These are phyloP conservation scores for Lactifluus piperatus DNA, from an alignment of 768 basidiomycete genomes.

Conservation along the genomic window DNA sequence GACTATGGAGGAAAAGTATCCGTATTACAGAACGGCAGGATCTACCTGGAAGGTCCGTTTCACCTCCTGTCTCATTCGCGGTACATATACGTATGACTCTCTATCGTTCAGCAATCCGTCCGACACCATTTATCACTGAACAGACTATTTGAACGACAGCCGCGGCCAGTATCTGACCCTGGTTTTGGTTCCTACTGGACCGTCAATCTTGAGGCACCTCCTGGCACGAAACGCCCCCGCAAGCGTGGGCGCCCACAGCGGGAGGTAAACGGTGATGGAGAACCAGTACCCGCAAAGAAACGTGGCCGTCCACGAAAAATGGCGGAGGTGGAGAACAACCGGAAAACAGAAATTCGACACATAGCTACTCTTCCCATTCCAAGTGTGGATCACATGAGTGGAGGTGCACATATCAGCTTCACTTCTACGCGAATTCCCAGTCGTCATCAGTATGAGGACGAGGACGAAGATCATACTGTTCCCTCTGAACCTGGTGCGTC, in stretches of 20 bases:
- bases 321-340: not conserved
- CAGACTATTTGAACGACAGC: conserved; percentile 73
- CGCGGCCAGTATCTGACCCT: conserved; percentile 74
- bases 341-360: not conserved
- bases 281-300: conserved; percentile 16
- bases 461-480: conserved; percentile 31
- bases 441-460: conserved; percentile 25
- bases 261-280: conserved; percentile 24
- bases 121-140: conserved; percentile 79
- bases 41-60: conserved; percentile 72
- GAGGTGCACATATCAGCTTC: conserved; percentile 1
- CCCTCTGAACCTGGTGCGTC: conserved; percentile 22
- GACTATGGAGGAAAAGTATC: conserved; percentile 79
- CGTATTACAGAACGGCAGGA: conserved; percentile 72
- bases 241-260: conserved; percentile 64
- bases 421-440: conserved; percentile 25
- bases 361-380: conserved; percentile 13
- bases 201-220: conserved; percentile 77
- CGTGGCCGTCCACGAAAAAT: conserved; percentile 21
- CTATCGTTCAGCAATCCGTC: conserved; percentile 65
- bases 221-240: conserved; percentile 77
- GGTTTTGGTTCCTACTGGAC: conserved; percentile 89
- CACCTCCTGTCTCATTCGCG: not conserved
- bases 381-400: not conserved
- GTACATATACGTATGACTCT: not conserved